phyloP scores from a whole-genome alignment of 805 yeast genomes.

The Yarrowia porcina region DNA sequence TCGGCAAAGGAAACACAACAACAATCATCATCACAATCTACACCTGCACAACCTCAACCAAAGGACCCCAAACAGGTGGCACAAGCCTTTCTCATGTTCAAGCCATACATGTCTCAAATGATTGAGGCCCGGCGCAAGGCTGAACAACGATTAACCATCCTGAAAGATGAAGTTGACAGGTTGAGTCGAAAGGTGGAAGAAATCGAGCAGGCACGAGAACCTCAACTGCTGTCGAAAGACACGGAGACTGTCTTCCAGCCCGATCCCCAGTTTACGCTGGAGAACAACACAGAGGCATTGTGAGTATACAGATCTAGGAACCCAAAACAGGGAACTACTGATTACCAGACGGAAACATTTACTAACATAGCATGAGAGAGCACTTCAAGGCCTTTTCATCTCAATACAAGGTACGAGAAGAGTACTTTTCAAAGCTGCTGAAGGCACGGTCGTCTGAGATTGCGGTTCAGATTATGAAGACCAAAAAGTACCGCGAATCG shows the following conservation, averaged over 20 bases:
- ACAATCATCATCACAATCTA: background rate
- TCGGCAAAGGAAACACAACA: background rate
- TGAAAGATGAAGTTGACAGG: background rate
- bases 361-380: constrained; percentile 23
- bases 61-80: constrained; percentile 21
- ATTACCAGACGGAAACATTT: too few species aligned
- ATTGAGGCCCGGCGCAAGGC: constrained; percentile 16
- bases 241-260: background rate
- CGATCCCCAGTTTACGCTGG: background rate
- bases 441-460: constrained; percentile 12
- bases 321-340: too few species aligned
- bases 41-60: background rate
- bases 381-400: constrained; percentile 9
- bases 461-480: constrained; percentile 19
- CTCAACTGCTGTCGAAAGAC: background rate
- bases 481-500: constrained; percentile 17
- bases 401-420: constrained; percentile 5
- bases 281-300: background rate
- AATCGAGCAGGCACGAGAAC: background rate
- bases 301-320: too few species aligned
- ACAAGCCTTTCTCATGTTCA: constrained; percentile 22
- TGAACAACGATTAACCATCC: background rate
- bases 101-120: constrained; percentile 26
- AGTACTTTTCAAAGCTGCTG: background rate
- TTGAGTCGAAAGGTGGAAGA: background rate